These are phyloP conservation scores for Xerocomellus amylosporus DNA, from an alignment of 768 basidiomycete species.

Conservation along the genomic window DNA sequence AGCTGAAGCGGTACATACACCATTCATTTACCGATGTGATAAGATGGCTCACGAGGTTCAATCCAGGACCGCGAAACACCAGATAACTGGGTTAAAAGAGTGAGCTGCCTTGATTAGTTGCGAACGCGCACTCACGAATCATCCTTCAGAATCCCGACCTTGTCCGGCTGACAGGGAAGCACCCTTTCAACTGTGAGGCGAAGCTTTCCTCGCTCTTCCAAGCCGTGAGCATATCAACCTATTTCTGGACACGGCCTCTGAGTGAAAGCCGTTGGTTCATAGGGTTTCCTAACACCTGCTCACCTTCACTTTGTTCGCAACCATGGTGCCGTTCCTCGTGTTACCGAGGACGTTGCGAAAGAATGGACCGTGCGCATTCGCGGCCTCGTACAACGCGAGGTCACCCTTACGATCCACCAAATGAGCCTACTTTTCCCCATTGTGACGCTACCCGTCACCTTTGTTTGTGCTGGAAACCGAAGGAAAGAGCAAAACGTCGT, in stretches of 20 bases:
- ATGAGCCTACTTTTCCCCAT: conserved; percentile 45
- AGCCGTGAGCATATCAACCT: conserved; percentile 23
- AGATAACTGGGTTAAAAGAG: conserved; percentile 42
- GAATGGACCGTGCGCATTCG: conserved; percentile 47
- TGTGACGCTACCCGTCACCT: conserved; percentile 57
- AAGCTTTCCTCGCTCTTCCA: conserved; percentile 43
- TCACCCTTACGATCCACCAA: conserved; percentile 43
- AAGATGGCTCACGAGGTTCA: not conserved
- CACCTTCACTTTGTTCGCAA: conserved; percentile 59
- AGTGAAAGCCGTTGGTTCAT: not conserved
- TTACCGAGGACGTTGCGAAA: conserved; percentile 35
- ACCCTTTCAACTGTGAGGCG: conserved; percentile 61
- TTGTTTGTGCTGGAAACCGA: conserved; percentile 64
- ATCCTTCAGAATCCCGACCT: conserved; percentile 34
- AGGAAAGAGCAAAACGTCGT: conserved; percentile 66
- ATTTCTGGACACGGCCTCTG: not conserved
- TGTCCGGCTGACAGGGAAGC: conserved; percentile 54
- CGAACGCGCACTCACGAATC: not conserved
- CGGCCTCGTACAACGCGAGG: conserved; percentile 36
- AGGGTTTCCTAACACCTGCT: conserved; percentile 56
- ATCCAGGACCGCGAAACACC: conserved; percentile 36
- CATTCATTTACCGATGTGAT: not conserved
- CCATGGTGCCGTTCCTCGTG: conserved; percentile 55
- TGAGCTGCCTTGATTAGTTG: not conserved
- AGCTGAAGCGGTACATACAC: conserved; percentile 24